Evolutionary conservation across 257 asterid genomes (phyloP), one percentile per base, ranked within the genome.

Genomic region (Ilex aquifolium): DNA sequence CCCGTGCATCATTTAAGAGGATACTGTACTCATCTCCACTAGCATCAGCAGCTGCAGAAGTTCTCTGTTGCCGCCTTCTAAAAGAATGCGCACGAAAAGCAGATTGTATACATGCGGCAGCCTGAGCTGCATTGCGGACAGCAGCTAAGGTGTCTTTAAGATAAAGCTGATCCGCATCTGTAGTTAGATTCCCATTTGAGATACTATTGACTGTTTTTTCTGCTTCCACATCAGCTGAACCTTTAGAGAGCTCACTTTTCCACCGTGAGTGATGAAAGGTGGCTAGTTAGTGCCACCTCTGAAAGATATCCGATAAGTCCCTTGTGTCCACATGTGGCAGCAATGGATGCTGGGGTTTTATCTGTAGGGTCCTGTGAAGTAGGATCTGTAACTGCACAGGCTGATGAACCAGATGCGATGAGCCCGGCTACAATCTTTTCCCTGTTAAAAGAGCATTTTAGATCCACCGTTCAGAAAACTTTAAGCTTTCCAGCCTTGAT

Each of bases 251-350:
- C 72, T 83, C 96, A 40, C 90, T 81, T 74, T 72, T 69, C 77
- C 65, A 90, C 64, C 2, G 74, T 80, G 70, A 93, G 97, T 77
- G 99, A 93, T 64, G 83, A 78, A 58, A 93, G 96, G 73, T 90
- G 99, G 72, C 83, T 81, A 21, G 95, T 93, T 52, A 93, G 82
- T 53, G 86, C 83, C 66, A 84, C 78, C 79, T 93, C 99, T 39
- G 99, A 90, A 44, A 93, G 96, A 69, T 90, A 93, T 49, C 95
- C 97, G 10, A 97, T 97, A 31, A 93, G 96, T 74, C 96, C 97
- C 57, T 53, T 84, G 83, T 90, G 91, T 53, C 96, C 96, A 27
- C 49, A 76, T 56, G 80, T 52, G 32, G 87, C 84, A 65, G 99
- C 99, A 66, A 93, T 59, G 12, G 83, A 76, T 69, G 96, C 96